Percentiles rank a stretch among this genome's conserved stretches.
These are phyloP conservation scores for Zostera marina DNA, from an alignment of 116 monocot species.

Conservation along the genomic window DNA sequence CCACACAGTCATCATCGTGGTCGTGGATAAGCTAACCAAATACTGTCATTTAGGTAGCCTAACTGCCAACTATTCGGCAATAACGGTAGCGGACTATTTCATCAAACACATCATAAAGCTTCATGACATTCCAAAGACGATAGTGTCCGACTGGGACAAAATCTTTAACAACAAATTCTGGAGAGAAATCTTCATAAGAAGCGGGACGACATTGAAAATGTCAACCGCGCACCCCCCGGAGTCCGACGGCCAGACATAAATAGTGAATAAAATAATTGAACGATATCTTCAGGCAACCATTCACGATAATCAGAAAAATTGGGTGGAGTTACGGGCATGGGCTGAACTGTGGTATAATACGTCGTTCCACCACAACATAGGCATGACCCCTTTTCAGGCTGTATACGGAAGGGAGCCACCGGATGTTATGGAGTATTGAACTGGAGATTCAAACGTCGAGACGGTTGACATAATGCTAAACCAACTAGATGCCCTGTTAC, in stretches of 20 bases:
- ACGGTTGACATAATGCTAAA: no score
- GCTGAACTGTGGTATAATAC: constrained; percentile 5
- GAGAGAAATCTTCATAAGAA: neutral
- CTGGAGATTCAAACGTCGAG: neutral
- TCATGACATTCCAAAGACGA: constrained; percentile 4
- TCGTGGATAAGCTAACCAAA: constrained; percentile 5
- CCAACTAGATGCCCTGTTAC: no score
- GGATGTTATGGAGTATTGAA: neutral
- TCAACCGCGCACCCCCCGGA: neutral
- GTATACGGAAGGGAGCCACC: constrained; percentile 1
- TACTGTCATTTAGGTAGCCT: neutral
- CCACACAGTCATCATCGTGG: neutral
- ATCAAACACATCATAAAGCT: neutral
- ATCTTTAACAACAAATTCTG: neutral
- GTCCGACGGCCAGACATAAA: neutral
- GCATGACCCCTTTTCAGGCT: constrained; percentile 3
- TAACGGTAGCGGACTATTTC: neutral
- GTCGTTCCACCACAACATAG: neutral
- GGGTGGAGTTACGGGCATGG: neutral
- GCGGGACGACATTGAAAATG: neutral
- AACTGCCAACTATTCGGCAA: neutral
- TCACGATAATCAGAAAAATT: neutral
- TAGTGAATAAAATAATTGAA: neutral
- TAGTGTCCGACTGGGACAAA: neutral
- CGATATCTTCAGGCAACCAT: constrained; percentile 4